Evolutionary conservation across 2,329 filamentous ascomycete species (phyloP), one percentile per base, ranked within the genome.

Genomic region (Claviceps africana): DNA sequence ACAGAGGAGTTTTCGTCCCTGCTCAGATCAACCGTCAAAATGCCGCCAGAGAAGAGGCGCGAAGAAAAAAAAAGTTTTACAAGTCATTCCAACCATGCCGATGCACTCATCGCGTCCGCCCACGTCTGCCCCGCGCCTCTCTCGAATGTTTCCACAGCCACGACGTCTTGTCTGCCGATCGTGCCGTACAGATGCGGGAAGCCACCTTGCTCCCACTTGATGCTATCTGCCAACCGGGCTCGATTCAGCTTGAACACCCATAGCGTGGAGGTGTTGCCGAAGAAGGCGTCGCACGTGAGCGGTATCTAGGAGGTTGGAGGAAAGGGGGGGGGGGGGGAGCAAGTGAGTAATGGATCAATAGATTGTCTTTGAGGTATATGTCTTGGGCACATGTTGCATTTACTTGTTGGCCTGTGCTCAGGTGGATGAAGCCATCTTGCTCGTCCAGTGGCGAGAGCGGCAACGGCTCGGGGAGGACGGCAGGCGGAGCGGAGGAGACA

Each of bases 131-230:
- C 67, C 31, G 65, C 68, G n/a, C 60, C 59, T 51, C 72, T 72
- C 46, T 65, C 61, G 54, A 81, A 77, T 56, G 69, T 70, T 56
- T 69, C 62, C 4, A 68, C 64, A 13, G 68, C 70, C 39, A 72
- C 68, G 11, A 83, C 69, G 53, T 82, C 74, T 2, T 64, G 68
- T 9, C 58, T 67, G 9, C 79, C 78, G 60, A 83, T 72, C 58
- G 77, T 77, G 49, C 73, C 74, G 60, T 81, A 81, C 39, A 83
- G 62, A 59, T 83, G 81, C 50, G 79, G 75, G 57, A 78, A 83
- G 51, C 70, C 71, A 19, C 67, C 70, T n/a, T n/a, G n/a, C 55
- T 82, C 79, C 78, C 79, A 83, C 56, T 72, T 78, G 30, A 75
- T 65, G 33, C 62, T 60, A 6, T 64, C 61, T 47, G 67, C 65